phyloP scores from a whole-genome alignment of 1,284 basidiomycete species.

The Pseudozyma thailandica region DNA sequence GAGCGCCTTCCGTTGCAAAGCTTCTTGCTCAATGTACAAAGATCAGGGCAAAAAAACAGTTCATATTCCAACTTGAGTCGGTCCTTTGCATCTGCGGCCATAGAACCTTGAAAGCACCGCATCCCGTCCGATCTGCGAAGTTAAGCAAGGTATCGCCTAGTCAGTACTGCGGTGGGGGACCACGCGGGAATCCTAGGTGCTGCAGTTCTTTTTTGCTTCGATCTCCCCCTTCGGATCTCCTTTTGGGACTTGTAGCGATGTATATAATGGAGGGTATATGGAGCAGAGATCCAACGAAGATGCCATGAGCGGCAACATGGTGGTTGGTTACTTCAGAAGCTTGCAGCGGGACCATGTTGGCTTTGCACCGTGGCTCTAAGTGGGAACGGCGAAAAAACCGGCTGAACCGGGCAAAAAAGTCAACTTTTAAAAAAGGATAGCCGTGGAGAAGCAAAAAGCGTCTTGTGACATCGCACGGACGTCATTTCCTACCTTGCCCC shows the following conservation, averaged over 20 bases:
- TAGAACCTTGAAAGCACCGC: slow-evolving; percentile 82
- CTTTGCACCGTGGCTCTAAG: neutral
- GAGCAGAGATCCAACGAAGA: too few species aligned
- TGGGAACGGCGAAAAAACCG: slow-evolving; percentile 17
- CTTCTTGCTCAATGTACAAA: too few species aligned
- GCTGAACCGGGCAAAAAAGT: slow-evolving; percentile 20
- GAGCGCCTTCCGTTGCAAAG: neutral
- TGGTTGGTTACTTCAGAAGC: too few species aligned
- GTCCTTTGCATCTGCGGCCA: slow-evolving; percentile 79
- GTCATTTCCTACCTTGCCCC: neutral
- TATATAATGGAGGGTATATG: neutral
- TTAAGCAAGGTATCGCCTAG: slow-evolving; percentile 81
- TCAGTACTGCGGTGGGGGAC: slow-evolving; percentile 86
- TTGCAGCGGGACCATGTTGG: too few species aligned
- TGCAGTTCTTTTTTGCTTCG: neutral
- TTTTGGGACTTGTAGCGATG: neutral
- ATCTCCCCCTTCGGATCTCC: neutral
- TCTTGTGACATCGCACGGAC: slow-evolving; percentile 36
- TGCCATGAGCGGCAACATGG: too few species aligned
- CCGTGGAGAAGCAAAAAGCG: slow-evolving; percentile 3
- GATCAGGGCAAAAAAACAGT: too few species aligned
- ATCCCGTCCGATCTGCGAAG: slow-evolving; percentile 84
- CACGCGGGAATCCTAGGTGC: slow-evolving; percentile 84
- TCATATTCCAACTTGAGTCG: too few species aligned
- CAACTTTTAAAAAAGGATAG: slow-evolving; percentile 11